Conservation (phyloP, 768 basidiomycete species). For the Panaeolus cyanescens region DNA sequence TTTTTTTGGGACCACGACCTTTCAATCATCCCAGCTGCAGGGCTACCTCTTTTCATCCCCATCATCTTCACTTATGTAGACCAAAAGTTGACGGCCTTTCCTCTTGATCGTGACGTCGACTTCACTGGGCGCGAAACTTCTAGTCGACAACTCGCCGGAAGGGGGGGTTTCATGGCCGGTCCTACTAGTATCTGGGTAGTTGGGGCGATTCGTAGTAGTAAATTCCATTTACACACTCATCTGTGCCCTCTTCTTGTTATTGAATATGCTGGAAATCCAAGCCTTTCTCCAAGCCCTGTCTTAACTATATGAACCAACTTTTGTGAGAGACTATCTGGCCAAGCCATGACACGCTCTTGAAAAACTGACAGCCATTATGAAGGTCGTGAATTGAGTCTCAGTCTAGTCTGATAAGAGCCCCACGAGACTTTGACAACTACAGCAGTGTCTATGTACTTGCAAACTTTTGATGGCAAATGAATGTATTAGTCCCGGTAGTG, state of each 20-base stretch:
- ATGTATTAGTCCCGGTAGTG: neutral
- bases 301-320: too few relatives aligned
- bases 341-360: neutral
- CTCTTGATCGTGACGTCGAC: too few relatives aligned
- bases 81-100: neutral
- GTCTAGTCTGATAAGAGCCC: neutral
- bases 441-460: too few relatives aligned
- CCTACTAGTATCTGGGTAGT: neutral
- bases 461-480: too few relatives aligned
- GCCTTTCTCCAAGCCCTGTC: neutral
- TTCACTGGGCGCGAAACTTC: too few relatives aligned
- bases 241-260: neutral
- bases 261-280: neutral
- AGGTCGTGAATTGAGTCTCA: neutral
- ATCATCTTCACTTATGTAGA: too few relatives aligned
- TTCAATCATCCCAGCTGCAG: too few relatives aligned
- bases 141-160: neutral
- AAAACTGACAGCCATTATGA: neutral
- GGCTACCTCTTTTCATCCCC: too few relatives aligned
- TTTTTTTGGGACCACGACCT: too few relatives aligned
- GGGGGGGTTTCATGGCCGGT: neutral
- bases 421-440: neutral
- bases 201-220: neutral
- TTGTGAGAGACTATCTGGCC: neutral
- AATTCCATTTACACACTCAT: neutral